Evolutionary conservation across 345 rosid genomes (phyloP).

Genomic region (Alliaria petiolata): DNA sequence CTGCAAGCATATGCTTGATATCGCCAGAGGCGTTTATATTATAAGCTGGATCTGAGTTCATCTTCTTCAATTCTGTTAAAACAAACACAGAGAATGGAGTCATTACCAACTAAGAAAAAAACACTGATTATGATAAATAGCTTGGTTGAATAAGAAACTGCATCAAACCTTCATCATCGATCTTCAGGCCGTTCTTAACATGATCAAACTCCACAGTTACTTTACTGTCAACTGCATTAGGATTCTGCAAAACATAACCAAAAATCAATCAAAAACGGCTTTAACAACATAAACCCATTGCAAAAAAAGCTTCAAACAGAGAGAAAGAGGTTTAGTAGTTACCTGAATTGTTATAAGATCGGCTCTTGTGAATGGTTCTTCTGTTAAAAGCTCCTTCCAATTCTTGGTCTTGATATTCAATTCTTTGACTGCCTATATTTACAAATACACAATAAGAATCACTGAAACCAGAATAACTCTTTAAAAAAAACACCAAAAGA

Average conservation of each 20-base stretch:
- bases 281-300: neutral
- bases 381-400: constrained; percentile 90
- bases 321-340: neutral
- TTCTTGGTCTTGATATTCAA: constrained; percentile 88
- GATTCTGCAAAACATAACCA: constrained; percentile 53
- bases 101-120: neutral
- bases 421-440: constrained; percentile 76
- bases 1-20: constrained; percentile 82
- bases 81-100: constrained; percentile 7
- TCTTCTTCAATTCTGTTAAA: constrained; percentile 51
- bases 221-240: constrained; percentile 65
- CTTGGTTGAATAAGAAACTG: neutral
- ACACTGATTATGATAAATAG: neutral
- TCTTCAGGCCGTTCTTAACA: constrained; percentile 65
- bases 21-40: constrained; percentile 76
- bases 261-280: neutral
- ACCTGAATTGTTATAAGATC: constrained; percentile 84
- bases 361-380: constrained; percentile 73
- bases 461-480: neutral
- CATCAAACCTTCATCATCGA: constrained; percentile 79
- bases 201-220: constrained; percentile 84
- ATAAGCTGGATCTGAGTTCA: constrained; percentile 69
- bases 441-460: neutral
- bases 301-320: constrained; percentile 2
- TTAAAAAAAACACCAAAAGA: neutral